Evolutionary conservation across 805 yeast species (phyloP).

Genomic region (Candida boleticola): DNA sequence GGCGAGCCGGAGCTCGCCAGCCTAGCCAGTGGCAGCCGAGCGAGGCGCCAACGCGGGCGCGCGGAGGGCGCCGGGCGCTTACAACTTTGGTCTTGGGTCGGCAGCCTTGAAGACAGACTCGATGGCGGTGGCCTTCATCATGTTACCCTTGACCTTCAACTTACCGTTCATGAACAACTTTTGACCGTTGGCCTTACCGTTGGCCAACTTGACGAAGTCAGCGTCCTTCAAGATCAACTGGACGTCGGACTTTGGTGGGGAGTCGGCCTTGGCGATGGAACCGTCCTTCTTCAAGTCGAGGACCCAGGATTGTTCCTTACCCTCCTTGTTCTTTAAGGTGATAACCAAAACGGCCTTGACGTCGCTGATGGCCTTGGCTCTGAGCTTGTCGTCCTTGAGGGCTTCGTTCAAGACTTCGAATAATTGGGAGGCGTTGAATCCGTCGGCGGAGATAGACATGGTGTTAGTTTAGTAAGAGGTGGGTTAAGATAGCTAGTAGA

Average conservation of each 20-base stretch:
- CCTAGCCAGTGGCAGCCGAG: not conserved
- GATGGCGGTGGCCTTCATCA: constrained; percentile 82
- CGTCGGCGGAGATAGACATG: constrained; percentile 32
- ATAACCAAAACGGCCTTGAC: constrained; percentile 66
- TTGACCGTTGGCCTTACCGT: constrained; percentile 82
- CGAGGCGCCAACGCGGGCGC: too few relatives aligned
- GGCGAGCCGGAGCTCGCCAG: too few relatives aligned
- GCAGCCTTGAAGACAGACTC: constrained; percentile 61
- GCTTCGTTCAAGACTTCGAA: constrained; percentile 39
- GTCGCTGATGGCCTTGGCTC: constrained; percentile 39
- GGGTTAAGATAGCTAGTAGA: not conserved
- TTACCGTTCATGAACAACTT: constrained; percentile 81
- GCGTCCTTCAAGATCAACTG: constrained; percentile 63
- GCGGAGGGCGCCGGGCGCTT: too few relatives aligned
- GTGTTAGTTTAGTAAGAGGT: not conserved
- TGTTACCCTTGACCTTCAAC: constrained; percentile 84
- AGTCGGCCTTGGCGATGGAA: constrained; percentile 36
- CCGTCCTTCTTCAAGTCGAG: constrained; percentile 68
- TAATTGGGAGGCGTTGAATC: constrained; percentile 44
- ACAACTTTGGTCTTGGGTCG: constrained; percentile 45
- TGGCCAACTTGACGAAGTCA: constrained; percentile 67
- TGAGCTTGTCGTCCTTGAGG: constrained; percentile 32
- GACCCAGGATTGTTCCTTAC: constrained; percentile 60
- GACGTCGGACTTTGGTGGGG: constrained; percentile 58
- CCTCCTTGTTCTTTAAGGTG: constrained; percentile 62